A percentile compares a stretch with the other conserved stretches of the same genome.
Conservation (phyloP, 352 stramenopile genomes). For the Blastocystis sp. region DNA sequence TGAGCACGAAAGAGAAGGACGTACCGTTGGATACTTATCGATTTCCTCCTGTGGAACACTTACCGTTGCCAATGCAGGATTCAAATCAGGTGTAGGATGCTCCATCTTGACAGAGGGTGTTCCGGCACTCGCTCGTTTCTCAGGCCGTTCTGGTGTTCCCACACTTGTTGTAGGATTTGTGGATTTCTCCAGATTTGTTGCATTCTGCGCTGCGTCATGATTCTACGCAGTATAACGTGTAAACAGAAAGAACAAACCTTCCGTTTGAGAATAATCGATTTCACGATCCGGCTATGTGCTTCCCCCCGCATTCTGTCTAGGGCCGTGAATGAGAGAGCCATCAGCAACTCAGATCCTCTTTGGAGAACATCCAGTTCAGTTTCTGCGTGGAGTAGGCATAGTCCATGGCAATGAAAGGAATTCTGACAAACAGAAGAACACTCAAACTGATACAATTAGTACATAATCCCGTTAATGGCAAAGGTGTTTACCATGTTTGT, state of each 20-base stretch:
- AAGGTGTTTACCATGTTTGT: slow-evolving; percentile 54
- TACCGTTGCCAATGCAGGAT: background rate
- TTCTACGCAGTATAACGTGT: background rate
- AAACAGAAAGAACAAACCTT: background rate
- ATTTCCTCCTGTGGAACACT: background rate
- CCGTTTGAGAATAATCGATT: slow-evolving; percentile 38
- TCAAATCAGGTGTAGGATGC: background rate
- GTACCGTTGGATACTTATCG: background rate
- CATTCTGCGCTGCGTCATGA: background rate
- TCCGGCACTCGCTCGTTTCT: background rate
- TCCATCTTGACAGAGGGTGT: background rate
- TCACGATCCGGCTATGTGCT: slow-evolving; percentile 15
- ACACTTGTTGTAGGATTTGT: background rate
- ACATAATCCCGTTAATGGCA: slow-evolving; percentile 40
- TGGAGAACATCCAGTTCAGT: slow-evolving; percentile 34
- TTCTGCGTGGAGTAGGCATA: slow-evolving; percentile 33
- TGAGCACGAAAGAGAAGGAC: background rate
- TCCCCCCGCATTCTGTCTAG: slow-evolving; percentile 8
- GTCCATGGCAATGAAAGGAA: slow-evolving; percentile 17
- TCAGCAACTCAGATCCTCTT: slow-evolving; percentile 12
- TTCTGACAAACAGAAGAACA: background rate
- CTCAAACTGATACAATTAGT: slow-evolving; percentile 15
- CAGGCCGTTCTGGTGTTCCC: background rate
- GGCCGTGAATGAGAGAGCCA: background rate
- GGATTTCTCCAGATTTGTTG: background rate